Percentiles rank a stretch among this genome's conserved stretches.
phyloP scores from a whole-genome alignment of 768 basidiomycete species.

The Leucocoprinus sp. region DNA sequence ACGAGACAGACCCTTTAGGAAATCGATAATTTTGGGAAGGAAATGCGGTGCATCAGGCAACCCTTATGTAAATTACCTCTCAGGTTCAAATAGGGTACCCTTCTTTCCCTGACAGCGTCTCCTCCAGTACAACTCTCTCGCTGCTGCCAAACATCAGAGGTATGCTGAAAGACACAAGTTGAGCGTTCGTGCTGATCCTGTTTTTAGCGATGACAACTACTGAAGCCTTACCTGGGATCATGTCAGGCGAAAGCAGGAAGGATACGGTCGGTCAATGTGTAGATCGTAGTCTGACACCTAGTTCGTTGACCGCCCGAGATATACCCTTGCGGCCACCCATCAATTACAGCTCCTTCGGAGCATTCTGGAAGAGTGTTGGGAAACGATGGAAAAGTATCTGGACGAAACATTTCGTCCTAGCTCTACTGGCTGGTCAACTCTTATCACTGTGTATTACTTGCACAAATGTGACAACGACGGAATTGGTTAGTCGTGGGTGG shows the following conservation, averaged over 20 bases:
- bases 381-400: conserved; percentile 67
- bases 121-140: too few relatives aligned
- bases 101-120: too few relatives aligned
- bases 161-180: too few relatives aligned
- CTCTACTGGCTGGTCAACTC: conserved; percentile 70
- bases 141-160: too few relatives aligned
- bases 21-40: too few relatives aligned
- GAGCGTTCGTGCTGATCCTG: too few relatives aligned
- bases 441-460: conserved; percentile 85
- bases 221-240: neutral
- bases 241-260: neutral
- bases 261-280: neutral
- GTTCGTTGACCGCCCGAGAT: neutral
- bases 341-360: conserved; percentile 49
- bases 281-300: conserved; percentile 4
- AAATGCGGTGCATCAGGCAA: too few relatives aligned
- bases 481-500: conserved; percentile 32
- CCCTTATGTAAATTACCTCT: too few relatives aligned
- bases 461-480: conserved; percentile 81
- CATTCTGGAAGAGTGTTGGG: conserved; percentile 46
- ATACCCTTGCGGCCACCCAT: conserved; percentile 45
- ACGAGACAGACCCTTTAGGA: too few relatives aligned
- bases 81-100: too few relatives aligned
- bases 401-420: conserved; percentile 65
- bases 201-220: neutral